Conservation (phyloP, 2,329 filamentous ascomycete species). For the Neofusicoccum cordaticola region DNA sequence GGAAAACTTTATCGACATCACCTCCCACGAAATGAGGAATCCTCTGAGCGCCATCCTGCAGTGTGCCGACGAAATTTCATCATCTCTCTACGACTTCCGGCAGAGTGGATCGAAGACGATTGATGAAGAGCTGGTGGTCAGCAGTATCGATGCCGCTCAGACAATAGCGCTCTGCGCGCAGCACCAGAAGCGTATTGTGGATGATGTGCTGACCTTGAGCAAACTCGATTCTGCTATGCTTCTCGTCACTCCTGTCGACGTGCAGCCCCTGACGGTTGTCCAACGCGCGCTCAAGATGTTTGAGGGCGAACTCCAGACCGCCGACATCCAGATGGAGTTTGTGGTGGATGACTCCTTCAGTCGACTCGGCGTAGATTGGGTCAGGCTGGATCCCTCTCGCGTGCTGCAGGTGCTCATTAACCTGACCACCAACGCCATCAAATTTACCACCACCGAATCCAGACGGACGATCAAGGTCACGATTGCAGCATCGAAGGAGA, state of each 20-base stretch:
- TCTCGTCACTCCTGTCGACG: conserved; percentile 67
- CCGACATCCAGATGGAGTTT: conserved; percentile 65
- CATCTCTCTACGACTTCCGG: conserved; percentile 46
- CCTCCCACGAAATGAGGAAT: conserved; percentile 74
- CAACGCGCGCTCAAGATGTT: conserved; percentile 73
- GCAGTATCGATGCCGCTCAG: conserved; percentile 69
- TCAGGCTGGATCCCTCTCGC: conserved; percentile 70
- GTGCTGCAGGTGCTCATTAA: conserved; percentile 80
- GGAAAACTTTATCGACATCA: conserved; percentile 79
- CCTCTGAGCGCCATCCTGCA: conserved; percentile 72
- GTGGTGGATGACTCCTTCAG: conserved; percentile 61
- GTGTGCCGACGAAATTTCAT: conserved; percentile 71
- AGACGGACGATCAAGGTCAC: conserved; percentile 64
- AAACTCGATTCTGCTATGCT: conserved; percentile 73
- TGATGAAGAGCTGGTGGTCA: conserved; percentile 50
- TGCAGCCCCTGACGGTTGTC: conserved; percentile 65
- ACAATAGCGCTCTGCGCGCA: conserved; percentile 76
- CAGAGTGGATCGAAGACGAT: conserved; percentile 47
- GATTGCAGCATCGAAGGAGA: conserved; percentile 60
- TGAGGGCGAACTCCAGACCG: conserved; percentile 68
- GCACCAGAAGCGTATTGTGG: conserved; percentile 65
- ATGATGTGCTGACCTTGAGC: conserved; percentile 46
- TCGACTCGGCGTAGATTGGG: conserved; percentile 60
- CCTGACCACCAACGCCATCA: conserved; percentile 75
- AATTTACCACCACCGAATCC: conserved; percentile 68